These are phyloP conservation scores for Ascodesmis nigricans DNA, from an alignment of 495 filamentous ascomycete genomes.

Conservation along the genomic window DNA sequence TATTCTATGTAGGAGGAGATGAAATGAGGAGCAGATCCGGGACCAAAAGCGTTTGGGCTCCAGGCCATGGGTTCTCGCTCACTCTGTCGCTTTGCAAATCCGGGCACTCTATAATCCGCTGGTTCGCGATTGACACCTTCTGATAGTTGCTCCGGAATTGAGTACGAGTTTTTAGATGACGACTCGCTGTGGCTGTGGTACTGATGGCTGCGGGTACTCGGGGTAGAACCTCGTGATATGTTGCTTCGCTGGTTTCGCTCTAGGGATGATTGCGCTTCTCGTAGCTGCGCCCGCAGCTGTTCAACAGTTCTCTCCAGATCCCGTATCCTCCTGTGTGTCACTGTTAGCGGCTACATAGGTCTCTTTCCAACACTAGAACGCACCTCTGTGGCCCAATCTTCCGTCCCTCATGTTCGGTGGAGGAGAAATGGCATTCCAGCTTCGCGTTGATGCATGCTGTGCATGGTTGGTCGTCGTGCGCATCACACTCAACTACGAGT, in stretches of 20 bases:
- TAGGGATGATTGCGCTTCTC: too few relatives aligned
- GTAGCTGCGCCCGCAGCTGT: constrained; percentile 15
- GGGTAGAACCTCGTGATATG: too few relatives aligned
- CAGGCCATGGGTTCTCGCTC: constrained; percentile 1
- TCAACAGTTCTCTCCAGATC: constrained; percentile 16
- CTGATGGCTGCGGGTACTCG: too few relatives aligned
- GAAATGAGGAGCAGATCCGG: constrained; percentile 18
- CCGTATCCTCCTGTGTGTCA: constrained; percentile 12
- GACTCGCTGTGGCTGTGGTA: too few relatives aligned
- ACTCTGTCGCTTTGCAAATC: too few relatives aligned
- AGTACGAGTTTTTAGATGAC: too few relatives aligned
- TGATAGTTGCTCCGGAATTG: too few relatives aligned
- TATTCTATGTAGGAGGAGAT: constrained; percentile 17
- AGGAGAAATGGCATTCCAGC: constrained; percentile 19
- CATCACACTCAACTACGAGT: constrained; percentile 14
- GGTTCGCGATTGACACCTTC: too few relatives aligned
- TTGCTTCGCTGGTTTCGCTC: too few relatives aligned
- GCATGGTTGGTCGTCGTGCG: constrained; percentile 17
- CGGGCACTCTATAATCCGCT: too few relatives aligned
- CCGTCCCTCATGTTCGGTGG: constrained; percentile 18
- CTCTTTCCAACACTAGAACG: constrained; percentile 3
- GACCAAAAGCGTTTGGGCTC: constrained; percentile 12
- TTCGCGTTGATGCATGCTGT: constrained; percentile 18
- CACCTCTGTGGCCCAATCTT: constrained; percentile 20
- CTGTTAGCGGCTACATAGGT: background rate